Conservation (phyloP, 1,139 yeast species). For the Magnusiomyces paraingens region DNA sequence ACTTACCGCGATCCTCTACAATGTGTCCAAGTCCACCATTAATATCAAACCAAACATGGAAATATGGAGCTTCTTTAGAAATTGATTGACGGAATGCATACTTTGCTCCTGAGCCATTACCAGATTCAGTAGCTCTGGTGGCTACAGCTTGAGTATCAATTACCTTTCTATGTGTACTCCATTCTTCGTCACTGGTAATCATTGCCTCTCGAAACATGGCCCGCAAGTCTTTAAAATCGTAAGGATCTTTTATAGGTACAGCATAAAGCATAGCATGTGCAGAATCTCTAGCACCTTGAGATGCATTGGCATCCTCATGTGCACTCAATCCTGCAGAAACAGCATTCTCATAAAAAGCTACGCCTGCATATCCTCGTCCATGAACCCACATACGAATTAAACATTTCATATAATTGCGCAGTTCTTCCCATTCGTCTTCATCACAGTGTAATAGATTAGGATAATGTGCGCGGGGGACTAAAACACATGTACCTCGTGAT, state of each 20-base stretch:
- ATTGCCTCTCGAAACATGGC: conserved; percentile 42
- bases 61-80: conserved; percentile 44
- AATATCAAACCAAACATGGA: conserved; percentile 44
- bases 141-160: conserved; percentile 34
- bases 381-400: conserved; percentile 37
- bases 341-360: conserved; percentile 43
- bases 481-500: conserved; percentile 32
- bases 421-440: conserved; percentile 42
- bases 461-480: conserved; percentile 41
- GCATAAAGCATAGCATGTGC: conserved; percentile 42
- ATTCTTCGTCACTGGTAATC: conserved; percentile 36
- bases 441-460: conserved; percentile 39
- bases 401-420: conserved; percentile 40
- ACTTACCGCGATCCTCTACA: conserved; percentile 36
- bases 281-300: conserved; percentile 21
- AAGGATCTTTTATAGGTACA: conserved; percentile 35
- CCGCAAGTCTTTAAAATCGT: conserved; percentile 19
- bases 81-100: conserved; percentile 36
- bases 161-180: conserved; percentile 37
- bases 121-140: conserved; percentile 21
- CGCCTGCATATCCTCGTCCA: conserved; percentile 29
- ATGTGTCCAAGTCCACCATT: conserved; percentile 48
- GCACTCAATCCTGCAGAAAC: conserved; percentile 16
- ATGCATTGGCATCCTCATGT: background rate
- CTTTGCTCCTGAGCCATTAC: conserved; percentile 23